phyloP scores from a whole-genome alignment of 2,329 filamentous ascomycete species.

The Colletotrichum cereale region DNA sequence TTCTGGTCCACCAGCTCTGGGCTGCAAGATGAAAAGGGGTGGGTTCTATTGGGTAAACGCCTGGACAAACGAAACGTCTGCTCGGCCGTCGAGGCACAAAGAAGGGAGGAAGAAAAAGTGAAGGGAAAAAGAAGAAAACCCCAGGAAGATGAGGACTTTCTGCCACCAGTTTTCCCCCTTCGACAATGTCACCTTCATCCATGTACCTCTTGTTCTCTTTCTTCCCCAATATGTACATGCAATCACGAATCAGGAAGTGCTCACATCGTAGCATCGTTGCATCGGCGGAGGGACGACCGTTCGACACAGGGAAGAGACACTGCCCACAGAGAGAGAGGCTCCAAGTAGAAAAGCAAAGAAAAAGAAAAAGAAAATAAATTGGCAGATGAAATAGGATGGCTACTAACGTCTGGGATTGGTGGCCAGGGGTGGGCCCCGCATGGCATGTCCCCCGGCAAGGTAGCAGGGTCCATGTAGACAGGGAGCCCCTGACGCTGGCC shows the following conservation, averaged over 20 bases:
- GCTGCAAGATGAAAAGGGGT: background rate
- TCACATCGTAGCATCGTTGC: conserved; percentile 1
- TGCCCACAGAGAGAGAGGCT: background rate
- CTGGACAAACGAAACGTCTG: background rate
- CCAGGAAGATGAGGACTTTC: background rate
- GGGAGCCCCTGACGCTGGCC: conserved; percentile 27
- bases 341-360: conserved; percentile 5
- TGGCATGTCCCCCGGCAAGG: conserved; percentile 36
- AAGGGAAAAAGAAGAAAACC: too few species aligned
- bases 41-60: conserved; percentile 16
- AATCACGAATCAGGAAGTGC: background rate
- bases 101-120: background rate
- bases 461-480: conserved; percentile 33
- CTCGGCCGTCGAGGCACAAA: background rate
- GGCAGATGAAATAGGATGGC: conserved; percentile 26
- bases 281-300: conserved; percentile 8
- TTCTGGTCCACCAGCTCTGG: conserved; percentile 17
- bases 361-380: conserved; percentile 7
- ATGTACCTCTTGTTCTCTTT: background rate
- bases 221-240: background rate
- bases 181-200: background rate
- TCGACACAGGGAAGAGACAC: background rate
- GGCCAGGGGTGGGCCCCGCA: conserved; percentile 24
- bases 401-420: conserved; percentile 37
- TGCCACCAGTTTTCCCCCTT: background rate